Conservation (phyloP, 805 yeast species). For the Candida ulmi region DNA sequence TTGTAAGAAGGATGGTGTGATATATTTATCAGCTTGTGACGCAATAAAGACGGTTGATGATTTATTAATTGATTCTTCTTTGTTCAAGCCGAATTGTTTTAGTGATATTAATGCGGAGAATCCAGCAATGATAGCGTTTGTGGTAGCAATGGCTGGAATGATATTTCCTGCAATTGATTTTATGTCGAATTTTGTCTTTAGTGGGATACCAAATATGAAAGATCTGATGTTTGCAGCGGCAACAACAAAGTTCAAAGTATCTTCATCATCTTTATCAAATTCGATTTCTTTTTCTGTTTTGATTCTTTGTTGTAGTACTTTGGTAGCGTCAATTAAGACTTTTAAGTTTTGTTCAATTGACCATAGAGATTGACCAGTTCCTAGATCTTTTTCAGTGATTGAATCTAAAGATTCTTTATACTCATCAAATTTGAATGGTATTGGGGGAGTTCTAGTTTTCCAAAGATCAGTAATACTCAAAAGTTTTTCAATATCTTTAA, state of each 20-base stretch:
- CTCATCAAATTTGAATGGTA: conserved; percentile 41
- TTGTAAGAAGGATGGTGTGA: conserved; percentile 56
- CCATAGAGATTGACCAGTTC: conserved; percentile 47
- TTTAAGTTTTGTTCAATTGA: conserved; percentile 53
- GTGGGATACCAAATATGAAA: conserved; percentile 59
- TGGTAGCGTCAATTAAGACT: conserved; percentile 47
- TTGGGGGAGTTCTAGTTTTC: conserved; percentile 68
- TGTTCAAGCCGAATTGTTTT: conserved; percentile 36
- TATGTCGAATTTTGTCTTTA: conserved; percentile 75
- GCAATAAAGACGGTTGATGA: conserved; percentile 50
- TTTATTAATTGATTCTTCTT: conserved; percentile 25
- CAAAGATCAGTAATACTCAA: conserved; percentile 68
- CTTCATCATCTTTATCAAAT: conserved; percentile 95
- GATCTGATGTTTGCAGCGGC: conserved; percentile 82
- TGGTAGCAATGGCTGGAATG: conserved; percentile 97
- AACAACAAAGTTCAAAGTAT: conserved; percentile 81
- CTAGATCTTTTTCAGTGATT: conserved; percentile 18
- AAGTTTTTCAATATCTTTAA: conserved; percentile 72
- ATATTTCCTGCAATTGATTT: conserved; percentile 97
- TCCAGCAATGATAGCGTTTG: conserved; percentile 94
- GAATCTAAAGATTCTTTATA: conserved; percentile 11
- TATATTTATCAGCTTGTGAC: conserved; percentile 51
- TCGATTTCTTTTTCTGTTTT: conserved; percentile 35
- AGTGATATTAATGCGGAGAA: conserved; percentile 73
- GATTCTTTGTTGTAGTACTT: conserved; percentile 45